Conservation (phyloP, 441 rosid species). For the Adansonia gregorii region DNA sequence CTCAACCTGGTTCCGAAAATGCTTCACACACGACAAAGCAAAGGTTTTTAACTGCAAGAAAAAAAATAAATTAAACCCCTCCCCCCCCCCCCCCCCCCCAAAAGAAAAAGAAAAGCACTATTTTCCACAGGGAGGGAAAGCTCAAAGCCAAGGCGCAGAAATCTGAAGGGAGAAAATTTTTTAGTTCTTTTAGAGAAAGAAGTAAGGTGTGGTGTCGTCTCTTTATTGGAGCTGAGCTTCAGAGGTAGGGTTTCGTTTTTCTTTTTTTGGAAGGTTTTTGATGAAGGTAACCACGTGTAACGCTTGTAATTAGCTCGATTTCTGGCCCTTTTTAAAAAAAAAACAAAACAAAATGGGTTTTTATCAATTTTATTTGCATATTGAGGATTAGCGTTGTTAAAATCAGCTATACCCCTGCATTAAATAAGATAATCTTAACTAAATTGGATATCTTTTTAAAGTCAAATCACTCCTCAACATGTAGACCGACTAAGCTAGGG, state of each 20-base stretch:
- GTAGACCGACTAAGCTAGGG: conserved; percentile 34
- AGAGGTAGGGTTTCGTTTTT: conserved; percentile 43
- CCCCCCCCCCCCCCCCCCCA: not conserved
- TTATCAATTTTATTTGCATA: conserved; percentile 31
- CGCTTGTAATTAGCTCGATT: conserved; percentile 3
- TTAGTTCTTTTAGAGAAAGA: conserved; percentile 14
- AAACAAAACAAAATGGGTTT: not conserved
- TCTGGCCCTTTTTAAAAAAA: conserved; percentile 16
- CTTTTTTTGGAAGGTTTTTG: conserved; percentile 13
- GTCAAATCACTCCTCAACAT: conserved; percentile 15
- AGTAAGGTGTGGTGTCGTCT: conserved; percentile 19
- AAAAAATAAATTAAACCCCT: not conserved
- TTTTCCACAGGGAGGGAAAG: conserved; percentile 26
- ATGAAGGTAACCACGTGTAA: conserved; percentile 35
- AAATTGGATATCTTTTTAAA: conserved; percentile 9
- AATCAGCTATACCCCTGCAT: conserved; percentile 24
- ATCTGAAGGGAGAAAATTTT: conserved; percentile 10
- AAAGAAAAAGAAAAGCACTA: conserved; percentile 17
- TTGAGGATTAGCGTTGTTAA: conserved; percentile 27
- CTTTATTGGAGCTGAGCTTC: conserved; percentile 32
- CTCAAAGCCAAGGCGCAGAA: conserved; percentile 25
- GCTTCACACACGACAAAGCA: conserved; percentile 32
- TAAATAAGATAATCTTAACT: conserved; percentile 33
- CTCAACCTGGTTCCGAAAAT: conserved; percentile 35
- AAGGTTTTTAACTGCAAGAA: conserved; percentile 35